phyloP scores from a whole-genome alignment of 257 asterid genomes.

The Nicotiana knightiana region DNA sequence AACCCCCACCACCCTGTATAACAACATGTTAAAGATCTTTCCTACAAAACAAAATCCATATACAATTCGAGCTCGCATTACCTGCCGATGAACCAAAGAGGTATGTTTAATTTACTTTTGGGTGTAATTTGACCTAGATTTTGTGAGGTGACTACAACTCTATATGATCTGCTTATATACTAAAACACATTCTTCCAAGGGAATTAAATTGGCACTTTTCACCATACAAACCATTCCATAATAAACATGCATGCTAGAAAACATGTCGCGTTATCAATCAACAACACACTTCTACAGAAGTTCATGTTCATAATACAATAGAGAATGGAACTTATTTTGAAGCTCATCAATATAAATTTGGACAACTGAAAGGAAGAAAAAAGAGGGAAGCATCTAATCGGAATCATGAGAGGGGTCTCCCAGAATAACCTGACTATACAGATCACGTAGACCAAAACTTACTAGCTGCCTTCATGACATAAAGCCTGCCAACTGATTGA shows the following conservation, averaged over 20 bases:
- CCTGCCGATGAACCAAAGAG: not conserved
- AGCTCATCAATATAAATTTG: not conserved
- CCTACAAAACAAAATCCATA: not conserved
- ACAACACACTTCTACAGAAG: not conserved
- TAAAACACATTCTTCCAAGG: not conserved
- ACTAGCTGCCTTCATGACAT: not conserved
- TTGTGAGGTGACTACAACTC: not conserved
- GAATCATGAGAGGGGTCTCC: not conserved
- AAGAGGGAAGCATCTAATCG: not conserved
- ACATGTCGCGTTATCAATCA: not conserved
- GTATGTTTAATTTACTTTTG: not conserved
- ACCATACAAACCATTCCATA: not conserved
- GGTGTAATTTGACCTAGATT: not conserved
- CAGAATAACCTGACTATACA: not conserved
- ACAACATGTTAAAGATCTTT: not conserved
- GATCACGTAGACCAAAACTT: not conserved
- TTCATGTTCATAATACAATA: not conserved
- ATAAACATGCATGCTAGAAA: not conserved
- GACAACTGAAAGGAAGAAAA: not conserved
- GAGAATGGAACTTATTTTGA: not conserved
- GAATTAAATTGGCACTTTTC: not conserved
- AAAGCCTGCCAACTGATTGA: not conserved
- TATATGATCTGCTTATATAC: not conserved
- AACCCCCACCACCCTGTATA: not conserved
- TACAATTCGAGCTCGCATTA: not conserved